Conservation (phyloP, 352 stramenopile species). For the Phytophthora sp. region DNA sequence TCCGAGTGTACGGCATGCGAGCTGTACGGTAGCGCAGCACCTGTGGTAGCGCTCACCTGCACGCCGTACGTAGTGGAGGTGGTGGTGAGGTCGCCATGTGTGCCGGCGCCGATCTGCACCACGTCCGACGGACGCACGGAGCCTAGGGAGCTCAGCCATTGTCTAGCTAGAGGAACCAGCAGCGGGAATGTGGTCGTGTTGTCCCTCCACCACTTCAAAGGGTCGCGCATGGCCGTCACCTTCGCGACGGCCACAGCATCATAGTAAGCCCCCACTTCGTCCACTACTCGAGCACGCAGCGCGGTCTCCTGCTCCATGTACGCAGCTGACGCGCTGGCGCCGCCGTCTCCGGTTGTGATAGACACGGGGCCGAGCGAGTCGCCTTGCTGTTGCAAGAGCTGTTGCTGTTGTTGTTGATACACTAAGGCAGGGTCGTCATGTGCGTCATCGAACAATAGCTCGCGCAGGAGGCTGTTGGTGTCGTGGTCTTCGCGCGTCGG, state of each 20-base stretch:
- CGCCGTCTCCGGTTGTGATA: conserved; percentile 8
- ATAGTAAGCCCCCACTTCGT: conserved; percentile 54
- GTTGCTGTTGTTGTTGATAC: conserved; percentile 45
- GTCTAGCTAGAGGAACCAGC: conserved; percentile 49
- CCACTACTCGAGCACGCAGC: conserved; percentile 36
- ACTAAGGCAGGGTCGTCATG: conserved; percentile 42
- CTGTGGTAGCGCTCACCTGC: conserved; percentile 19
- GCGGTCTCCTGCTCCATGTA: conserved; percentile 46
- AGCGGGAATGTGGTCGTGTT: conserved; percentile 43
- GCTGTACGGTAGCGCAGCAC: conserved; percentile 24
- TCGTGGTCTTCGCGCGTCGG: conserved; percentile 51
- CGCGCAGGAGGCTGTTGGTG: conserved; percentile 52
- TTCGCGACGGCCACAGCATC: conserved; percentile 41
- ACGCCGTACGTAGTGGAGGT: conserved; percentile 19
- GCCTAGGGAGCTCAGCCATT: conserved; percentile 52
- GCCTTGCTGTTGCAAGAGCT: conserved; percentile 35
- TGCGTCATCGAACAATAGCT: conserved; percentile 55
- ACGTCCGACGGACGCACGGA: conserved; percentile 42
- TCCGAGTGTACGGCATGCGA: conserved; percentile 45
- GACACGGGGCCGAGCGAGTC: conserved; percentile 11
- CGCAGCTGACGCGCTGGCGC: background rate
- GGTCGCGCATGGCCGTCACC: conserved; percentile 48
- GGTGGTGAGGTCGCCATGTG: conserved; percentile 21
- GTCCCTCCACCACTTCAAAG: conserved; percentile 53
- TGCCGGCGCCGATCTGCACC: conserved; percentile 25